Conservation (phyloP, 257 asterid species). For the Ilex asprella region DNA sequence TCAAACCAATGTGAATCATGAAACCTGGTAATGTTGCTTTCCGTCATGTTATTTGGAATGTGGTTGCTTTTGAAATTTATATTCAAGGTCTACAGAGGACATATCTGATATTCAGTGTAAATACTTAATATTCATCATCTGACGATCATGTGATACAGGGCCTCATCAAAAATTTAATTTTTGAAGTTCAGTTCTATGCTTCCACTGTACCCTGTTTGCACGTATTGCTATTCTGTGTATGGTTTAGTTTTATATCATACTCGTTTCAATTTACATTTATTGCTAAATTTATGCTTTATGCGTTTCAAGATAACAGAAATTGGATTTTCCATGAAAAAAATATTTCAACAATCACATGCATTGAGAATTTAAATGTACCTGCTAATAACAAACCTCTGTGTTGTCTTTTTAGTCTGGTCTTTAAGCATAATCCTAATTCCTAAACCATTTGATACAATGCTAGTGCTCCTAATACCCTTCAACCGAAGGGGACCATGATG, state of each 20-base stretch:
- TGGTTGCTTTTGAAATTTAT: not conserved
- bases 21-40: slow-evolving; percentile 37
- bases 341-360: not conserved
- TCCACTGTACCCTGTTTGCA: too few species aligned
- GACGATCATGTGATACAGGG: too few species aligned
- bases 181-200: too few species aligned
- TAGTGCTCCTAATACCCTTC: not conserved
- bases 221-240: too few species aligned
- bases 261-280: too few species aligned
- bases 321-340: not conserved
- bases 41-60: not conserved
- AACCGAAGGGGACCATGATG: not conserved
- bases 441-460: not conserved
- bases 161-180: too few species aligned
- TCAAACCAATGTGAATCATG: slow-evolving; percentile 38
- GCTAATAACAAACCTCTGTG: slow-evolving; percentile 5
- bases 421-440: too few species aligned
- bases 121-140: not conserved
- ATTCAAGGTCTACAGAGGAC: not conserved
- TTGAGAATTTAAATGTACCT: slow-evolving; percentile 7
- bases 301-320: not conserved
- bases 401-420: slow-evolving; percentile 6
- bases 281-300: not conserved
- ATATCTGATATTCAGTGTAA: not conserved
- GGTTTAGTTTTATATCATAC: too few species aligned